Conservation (phyloP, 345 rosid species). For the Brassica juncea region DNA sequence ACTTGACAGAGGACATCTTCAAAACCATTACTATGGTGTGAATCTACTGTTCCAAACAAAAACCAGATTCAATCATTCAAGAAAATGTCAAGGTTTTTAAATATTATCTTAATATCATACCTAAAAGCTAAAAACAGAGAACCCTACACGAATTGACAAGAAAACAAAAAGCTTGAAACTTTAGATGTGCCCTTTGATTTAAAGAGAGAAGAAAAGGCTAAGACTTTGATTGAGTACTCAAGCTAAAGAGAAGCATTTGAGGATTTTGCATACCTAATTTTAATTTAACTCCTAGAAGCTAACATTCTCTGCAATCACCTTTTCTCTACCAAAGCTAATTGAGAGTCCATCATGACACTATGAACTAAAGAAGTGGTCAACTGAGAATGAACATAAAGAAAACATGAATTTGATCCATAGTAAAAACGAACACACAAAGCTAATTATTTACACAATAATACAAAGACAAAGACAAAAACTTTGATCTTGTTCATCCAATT, state of each 20-base stretch:
- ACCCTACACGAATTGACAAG: slow-evolving; percentile 31
- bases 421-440: too few relatives aligned
- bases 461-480: too few relatives aligned
- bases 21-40: too few relatives aligned
- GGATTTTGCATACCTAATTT: not conserved
- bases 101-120: slow-evolving; percentile 29
- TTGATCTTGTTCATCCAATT: too few relatives aligned
- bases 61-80: not conserved
- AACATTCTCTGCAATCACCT: not conserved
- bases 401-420: too few relatives aligned
- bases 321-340: too few relatives aligned
- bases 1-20: too few relatives aligned
- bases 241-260: not conserved
- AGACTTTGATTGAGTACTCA: not conserved
- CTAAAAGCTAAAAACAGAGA: slow-evolving; percentile 31
- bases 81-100: not conserved
- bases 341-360: too few relatives aligned
- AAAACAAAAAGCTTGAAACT: slow-evolving; percentile 30
- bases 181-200: slow-evolving; percentile 26
- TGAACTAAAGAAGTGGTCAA: too few relatives aligned
- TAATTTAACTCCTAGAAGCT: not conserved
- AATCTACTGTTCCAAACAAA: not conserved
- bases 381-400: too few relatives aligned
- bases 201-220: not conserved
- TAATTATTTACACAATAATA: too few relatives aligned